Base-by-base conservation (phyloP, 75 land plant species). In the Pinus tabuliformis region DNA sequence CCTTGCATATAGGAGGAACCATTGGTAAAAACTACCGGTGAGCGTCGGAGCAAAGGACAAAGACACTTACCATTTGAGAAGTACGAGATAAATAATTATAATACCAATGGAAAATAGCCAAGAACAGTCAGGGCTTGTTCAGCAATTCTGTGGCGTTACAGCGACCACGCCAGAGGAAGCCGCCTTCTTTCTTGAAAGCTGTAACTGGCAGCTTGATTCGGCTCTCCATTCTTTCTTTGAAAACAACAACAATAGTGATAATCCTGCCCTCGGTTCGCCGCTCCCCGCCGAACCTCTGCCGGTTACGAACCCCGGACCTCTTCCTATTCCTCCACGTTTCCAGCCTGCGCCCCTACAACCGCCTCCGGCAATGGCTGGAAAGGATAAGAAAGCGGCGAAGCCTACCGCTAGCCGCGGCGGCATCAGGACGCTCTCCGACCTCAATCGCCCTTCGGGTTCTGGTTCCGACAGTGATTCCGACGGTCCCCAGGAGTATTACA, bases 401-500 rank as follows among this genome's bases (percentile, higher is more conserved):
- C 58, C 78, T 14, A 39, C 58, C 33, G 81, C 86, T 1, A 76
- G 86, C 18, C 78, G 85, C 7, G 78, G 78, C 20, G 86, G 86
- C 4, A 84, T 95, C 65, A 86, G 87, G 24, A 93, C 98, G 8
- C 85, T 95, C 3, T 81, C 96, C 15, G 98, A 95, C 88, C 84
- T 95, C 22, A 86, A 85, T 76, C 78, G 88, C 22, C 59, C 62
- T 4, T 75, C 80, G 17, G 76, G 76, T 15, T 37, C 66, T 18
- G 92, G 84, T 18, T 89, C 91, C 1, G 93, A 88, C 73, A 78
- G 76, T 59, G 85, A 79, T 63, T 87, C 89, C 14, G 97, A 95
- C 66, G 88, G 78, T 30, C 88, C 93, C 3, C 96, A 86, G 82
- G 96, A 95, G 87, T 93, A 93, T 65, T 95, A 89, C 72, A 88